Base-by-base conservation (phyloP, 2,329 filamentous ascomycete species). In the Diaporthe sp. region DNA sequence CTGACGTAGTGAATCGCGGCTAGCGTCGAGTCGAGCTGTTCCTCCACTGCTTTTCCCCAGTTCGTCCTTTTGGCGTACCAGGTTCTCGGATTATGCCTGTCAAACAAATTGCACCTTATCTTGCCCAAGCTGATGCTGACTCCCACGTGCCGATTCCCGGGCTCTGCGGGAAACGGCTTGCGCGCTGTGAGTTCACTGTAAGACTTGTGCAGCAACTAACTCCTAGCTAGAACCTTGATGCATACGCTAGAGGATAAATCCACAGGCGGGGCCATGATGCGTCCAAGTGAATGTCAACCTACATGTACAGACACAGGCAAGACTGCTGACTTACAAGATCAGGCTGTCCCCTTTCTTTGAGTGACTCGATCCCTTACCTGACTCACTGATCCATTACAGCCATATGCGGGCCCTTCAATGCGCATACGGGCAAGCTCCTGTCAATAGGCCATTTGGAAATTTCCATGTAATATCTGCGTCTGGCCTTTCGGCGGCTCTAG, bases 1-100 rank as follows among this genome's bases (percentile, higher is more conserved):
- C 37, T 70, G 65, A 70, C 65, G 65, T 70, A 42, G 65, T 42
- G 1, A 31, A 10, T 70, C n/a, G n/a, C 37, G 22, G 49, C 49
- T 55, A 70, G 65, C 65, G 65, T 53, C 49, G 15, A 70, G 49
- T 55, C n/a, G 65, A 7, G n/a, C 12, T 25, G 15, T 9, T 19
- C 25, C 4, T 42, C 2, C 65, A 42, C n/a, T 42, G 46, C 31
- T 22, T 42, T 19, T 10, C 4, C 34, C 49, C 34, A 39, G 28
- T 22, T 17, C 22, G 4, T 25, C 17, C 12, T 28, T 55, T 17
- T 55, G 34, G 49, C 15, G 55, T 70, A 70, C 49, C 65, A 22
- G 65, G 46, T 22, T 42, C n/a, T 12, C 37, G 65, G 65, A 28
- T 68, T n/a, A 13, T 39, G 22, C 34, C n/a, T 42, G 31, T 55